Evolutionary conservation across 345 rosid species (phyloP).

Genomic region (Trapa incisa): DNA sequence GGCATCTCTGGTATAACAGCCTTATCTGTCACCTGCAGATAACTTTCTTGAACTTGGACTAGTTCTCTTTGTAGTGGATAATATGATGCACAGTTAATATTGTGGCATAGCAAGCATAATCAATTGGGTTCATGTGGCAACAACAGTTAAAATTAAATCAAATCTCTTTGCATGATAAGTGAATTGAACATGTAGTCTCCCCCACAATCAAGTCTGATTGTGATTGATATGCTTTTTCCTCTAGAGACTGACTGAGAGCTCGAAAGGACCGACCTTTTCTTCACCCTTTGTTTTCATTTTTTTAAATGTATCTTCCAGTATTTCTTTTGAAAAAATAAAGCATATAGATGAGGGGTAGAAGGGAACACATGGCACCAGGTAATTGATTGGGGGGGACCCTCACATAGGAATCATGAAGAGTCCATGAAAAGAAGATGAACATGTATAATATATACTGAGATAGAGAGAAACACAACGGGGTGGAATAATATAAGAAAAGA

Average conservation of each 20-base stretch:
- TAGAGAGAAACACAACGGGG: neutral
- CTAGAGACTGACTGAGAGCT: neutral
- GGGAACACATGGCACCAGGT: constrained; percentile 10
- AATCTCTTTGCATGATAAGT: neutral
- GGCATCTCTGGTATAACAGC: neutral
- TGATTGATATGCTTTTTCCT: constrained; percentile 2
- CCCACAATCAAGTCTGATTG: neutral
- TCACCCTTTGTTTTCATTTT: neutral
- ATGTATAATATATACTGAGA: constrained; percentile 6
- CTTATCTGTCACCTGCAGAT: neutral
- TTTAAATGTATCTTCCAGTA: neutral
- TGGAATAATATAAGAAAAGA: constrained; percentile 6
- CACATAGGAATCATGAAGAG: constrained; percentile 8
- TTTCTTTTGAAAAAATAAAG: neutral
- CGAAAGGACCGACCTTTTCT: neutral
- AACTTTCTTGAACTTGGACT: neutral
- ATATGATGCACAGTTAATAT: neutral
- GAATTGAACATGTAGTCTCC: neutral
- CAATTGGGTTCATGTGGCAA: neutral
- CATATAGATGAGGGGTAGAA: constrained; percentile 4
- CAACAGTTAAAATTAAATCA: neutral
- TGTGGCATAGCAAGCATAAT: neutral
- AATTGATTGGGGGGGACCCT: constrained; percentile 16
- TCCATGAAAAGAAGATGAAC: constrained; percentile 8
- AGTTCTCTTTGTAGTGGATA: neutral